Evolutionary conservation across 805 yeast species (phyloP).

Genomic region (Tetrapisispora taiwanensis): DNA sequence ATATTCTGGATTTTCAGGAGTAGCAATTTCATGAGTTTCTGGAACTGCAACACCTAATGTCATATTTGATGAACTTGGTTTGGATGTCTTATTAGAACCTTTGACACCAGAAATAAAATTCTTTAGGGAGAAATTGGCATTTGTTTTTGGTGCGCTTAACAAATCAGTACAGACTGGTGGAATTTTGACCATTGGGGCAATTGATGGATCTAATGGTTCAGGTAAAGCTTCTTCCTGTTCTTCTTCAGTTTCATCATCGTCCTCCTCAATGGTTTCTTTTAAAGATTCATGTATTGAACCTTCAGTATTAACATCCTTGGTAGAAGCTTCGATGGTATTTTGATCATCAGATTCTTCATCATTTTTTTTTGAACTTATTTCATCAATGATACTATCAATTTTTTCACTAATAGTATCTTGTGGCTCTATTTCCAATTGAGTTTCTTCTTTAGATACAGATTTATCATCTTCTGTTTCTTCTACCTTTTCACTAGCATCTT

Average conservation of each 20-base stretch:
- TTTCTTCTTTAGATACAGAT: no score
- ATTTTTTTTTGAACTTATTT: neutral
- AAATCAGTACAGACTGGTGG: neutral
- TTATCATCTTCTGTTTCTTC: neutral
- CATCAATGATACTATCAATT: constrained; percentile 1
- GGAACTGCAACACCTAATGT: neutral
- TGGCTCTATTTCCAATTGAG: neutral
- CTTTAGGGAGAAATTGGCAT: neutral
- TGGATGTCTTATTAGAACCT: neutral
- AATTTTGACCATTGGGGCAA: constrained; percentile 11
- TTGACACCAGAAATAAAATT: neutral
- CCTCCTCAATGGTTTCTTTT: neutral
- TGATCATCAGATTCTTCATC: neutral
- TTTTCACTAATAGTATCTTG: neutral
- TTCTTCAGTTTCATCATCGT: neutral
- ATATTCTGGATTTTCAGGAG: constrained; percentile 24
- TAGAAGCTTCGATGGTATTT: constrained; percentile 1
- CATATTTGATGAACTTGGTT: neutral
- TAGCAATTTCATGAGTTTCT: constrained; percentile 16
- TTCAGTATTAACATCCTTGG: neutral
- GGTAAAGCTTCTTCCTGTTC: constrained; percentile 3
- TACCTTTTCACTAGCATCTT: neutral
- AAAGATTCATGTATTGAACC: neutral
- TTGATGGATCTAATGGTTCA: constrained; percentile 11
- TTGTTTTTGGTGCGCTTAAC: constrained; percentile 1